Evolutionary conservation across 805 yeast species (phyloP).

Genomic region (Saturnispora saitoi): DNA sequence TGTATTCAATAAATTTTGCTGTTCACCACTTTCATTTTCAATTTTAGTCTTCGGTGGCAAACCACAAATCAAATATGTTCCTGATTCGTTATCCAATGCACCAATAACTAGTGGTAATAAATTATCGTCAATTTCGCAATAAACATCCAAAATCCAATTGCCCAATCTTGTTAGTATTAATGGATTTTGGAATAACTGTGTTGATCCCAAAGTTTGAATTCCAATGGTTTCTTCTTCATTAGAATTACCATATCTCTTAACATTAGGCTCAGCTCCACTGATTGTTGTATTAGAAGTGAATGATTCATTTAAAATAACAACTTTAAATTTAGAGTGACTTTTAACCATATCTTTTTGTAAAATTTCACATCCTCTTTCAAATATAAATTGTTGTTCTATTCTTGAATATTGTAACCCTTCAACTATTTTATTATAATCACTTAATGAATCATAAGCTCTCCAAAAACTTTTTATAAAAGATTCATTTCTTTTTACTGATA

Average conservation of each 20-base stretch:
- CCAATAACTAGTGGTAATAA: constrained; percentile 82
- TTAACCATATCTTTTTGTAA: constrained; percentile 75
- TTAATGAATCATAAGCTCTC: constrained; percentile 51
- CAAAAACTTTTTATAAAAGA: constrained; percentile 38
- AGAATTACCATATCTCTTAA: constrained; percentile 10
- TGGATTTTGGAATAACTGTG: constrained; percentile 75
- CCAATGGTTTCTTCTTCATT: constrained; percentile 25
- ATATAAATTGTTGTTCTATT: constrained; percentile 69
- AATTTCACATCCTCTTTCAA: constrained; percentile 82
- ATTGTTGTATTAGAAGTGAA: constrained; percentile 19
- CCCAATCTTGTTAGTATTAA: constrained; percentile 77
- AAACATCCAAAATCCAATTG: constrained; percentile 82
- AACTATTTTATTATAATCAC: constrained; percentile 41
- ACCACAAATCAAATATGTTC: constrained; percentile 82
- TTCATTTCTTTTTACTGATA: constrained; percentile 25
- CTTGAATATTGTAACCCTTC: constrained; percentile 84
- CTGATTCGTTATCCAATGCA: constrained; percentile 60
- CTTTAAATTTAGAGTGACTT: constrained; percentile 68
- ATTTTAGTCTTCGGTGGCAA: constrained; percentile 66
- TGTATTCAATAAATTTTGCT: constrained; percentile 54
- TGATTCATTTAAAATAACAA: constrained; percentile 81
- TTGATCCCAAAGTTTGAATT: constrained; percentile 36
- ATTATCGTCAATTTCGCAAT: constrained; percentile 66
- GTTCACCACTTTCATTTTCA: constrained; percentile 30
- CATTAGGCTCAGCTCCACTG: constrained; percentile 12